Conservation (phyloP, 768 basidiomycete genomes). For the Leccinum arenicola region DNA sequence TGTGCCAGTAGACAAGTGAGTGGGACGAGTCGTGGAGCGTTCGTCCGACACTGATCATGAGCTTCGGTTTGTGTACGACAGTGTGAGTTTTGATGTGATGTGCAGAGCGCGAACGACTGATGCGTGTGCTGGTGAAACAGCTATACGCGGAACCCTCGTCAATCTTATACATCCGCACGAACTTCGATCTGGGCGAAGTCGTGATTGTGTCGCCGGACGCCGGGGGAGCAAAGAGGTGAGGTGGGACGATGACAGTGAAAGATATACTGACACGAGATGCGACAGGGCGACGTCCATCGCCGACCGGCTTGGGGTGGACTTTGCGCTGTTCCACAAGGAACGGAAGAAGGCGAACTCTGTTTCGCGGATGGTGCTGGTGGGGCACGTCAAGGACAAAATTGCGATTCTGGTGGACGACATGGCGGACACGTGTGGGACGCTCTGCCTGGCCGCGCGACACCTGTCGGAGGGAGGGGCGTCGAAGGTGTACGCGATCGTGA, state of each 20-base stretch:
- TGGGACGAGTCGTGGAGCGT: slow-evolving; percentile 19
- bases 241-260: neutral
- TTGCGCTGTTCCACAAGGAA: slow-evolving; percentile 99
- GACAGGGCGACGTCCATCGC: slow-evolving; percentile 94
- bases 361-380: slow-evolving; percentile 93
- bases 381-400: slow-evolving; percentile 86
- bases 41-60: slow-evolving; percentile 14
- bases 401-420: slow-evolving; percentile 99
- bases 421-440: slow-evolving; percentile 95
- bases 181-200: slow-evolving; percentile 80
- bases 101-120: slow-evolving; percentile 17
- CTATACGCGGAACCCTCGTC: slow-evolving; percentile 96
- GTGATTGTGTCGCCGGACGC: slow-evolving; percentile 98
- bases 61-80: slow-evolving; percentile 22
- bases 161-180: slow-evolving; percentile 89
- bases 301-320: slow-evolving; percentile 93
- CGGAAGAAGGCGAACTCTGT: slow-evolving; percentile 96
- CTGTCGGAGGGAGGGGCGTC: slow-evolving; percentile 85
- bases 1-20: slow-evolving; percentile 99
- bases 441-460: slow-evolving; percentile 87
- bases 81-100: slow-evolving; percentile 42
- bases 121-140: slow-evolving; percentile 36
- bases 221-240: slow-evolving; percentile 94
- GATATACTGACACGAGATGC: slow-evolving; percentile 15
- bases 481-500: slow-evolving; percentile 89